Conservation (phyloP, 164 flowering plant species). For the Pachysandra terminalis region DNA sequence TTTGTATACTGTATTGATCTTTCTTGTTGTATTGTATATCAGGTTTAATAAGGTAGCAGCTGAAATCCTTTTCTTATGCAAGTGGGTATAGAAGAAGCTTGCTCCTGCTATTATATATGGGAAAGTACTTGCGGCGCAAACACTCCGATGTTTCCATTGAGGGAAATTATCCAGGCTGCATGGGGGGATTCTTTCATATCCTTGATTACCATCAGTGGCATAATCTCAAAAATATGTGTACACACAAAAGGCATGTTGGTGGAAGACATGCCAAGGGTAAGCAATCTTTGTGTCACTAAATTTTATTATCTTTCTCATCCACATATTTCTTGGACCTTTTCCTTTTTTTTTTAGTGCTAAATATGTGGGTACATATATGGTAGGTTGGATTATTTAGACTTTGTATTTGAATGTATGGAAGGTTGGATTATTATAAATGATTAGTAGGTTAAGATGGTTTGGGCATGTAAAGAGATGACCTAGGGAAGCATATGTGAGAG, state of each 20-base stretch:
- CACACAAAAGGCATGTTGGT: conserved; percentile 26
- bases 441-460: too few relatives aligned
- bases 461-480: too few relatives aligned
- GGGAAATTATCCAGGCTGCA: conserved; percentile 43
- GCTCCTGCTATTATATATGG: conserved; percentile 47
- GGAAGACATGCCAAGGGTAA: conserved; percentile 31
- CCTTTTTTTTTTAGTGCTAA: too few relatives aligned
- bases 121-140: conserved; percentile 24
- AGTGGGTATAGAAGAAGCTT: too few relatives aligned
- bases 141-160: conserved; percentile 19
- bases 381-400: too few relatives aligned
- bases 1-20: background rate
- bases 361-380: too few relatives aligned
- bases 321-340: too few relatives aligned
- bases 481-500: too few relatives aligned
- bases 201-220: conserved; percentile 55
- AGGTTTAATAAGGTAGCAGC: conserved; percentile 15
- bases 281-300: background rate
- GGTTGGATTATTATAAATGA: too few relatives aligned
- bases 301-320: too few relatives aligned
- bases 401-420: too few relatives aligned
- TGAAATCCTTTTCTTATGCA: background rate
- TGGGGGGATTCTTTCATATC: conserved; percentile 45
- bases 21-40: background rate
- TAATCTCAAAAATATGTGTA: conserved; percentile 31